phyloP scores from a whole-genome alignment of 306 rosid species.

The Bauhinia variegata region DNA sequence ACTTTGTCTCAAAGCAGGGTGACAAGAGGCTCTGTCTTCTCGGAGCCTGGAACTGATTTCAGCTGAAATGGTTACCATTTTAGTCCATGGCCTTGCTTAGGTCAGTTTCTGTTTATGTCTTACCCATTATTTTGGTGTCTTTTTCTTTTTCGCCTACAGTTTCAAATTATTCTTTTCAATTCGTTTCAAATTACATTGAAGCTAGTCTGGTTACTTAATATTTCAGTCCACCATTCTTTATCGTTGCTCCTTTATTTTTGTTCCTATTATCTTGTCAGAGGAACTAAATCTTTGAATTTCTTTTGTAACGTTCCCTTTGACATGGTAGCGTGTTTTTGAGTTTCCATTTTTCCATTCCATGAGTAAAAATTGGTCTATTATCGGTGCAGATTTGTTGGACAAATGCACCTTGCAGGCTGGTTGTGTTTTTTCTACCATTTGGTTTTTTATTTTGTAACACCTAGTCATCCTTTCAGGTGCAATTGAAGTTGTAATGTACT shows the following conservation, averaged over 20 bases:
- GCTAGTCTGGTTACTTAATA: conserved; percentile 41
- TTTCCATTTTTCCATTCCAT: conserved; percentile 36
- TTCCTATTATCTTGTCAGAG: conserved; percentile 28
- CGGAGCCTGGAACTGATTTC: conserved; percentile 94
- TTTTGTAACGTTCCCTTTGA: conserved; percentile 29
- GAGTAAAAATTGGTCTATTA: neutral
- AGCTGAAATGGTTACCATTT: conserved; percentile 93
- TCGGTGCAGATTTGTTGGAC: conserved; percentile 27
- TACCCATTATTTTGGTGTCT: conserved; percentile 69
- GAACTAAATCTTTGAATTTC: conserved; percentile 33
- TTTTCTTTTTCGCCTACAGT: conserved; percentile 64
- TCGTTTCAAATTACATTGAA: conserved; percentile 45
- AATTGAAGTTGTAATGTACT: conserved; percentile 29
- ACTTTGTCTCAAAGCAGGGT: conserved; percentile 97
- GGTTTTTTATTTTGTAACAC: neutral
- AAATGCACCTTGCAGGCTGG: conserved; percentile 30
- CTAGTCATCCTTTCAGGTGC: conserved; percentile 4
- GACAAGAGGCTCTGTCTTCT: conserved; percentile 95
- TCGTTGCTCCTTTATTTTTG: conserved; percentile 31
- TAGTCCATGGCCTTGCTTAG: conserved; percentile 87
- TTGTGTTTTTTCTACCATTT: conserved; percentile 3
- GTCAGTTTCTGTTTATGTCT: conserved; percentile 84
- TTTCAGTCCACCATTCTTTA: conserved; percentile 35
- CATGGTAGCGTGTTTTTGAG: conserved; percentile 23
- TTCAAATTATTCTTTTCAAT: conserved; percentile 47